Evolutionary conservation across 305 asterid species (phyloP).

Genomic region (Stenogyne calaminthoides): DNA sequence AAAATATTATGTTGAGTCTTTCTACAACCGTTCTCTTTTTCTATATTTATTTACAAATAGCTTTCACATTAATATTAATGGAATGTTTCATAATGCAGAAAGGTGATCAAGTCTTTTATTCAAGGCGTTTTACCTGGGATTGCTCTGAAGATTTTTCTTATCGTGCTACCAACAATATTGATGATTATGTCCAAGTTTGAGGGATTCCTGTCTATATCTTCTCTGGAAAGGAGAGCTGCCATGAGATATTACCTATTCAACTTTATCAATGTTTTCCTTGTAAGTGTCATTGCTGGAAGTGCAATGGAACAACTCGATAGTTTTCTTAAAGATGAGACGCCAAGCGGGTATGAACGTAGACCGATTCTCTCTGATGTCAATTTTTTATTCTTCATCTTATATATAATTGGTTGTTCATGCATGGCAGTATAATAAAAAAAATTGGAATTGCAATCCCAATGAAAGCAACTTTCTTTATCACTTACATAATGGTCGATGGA

Average conservation of each 20-base stretch:
- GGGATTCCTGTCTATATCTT: constrained; percentile 71
- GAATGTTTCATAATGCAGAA: constrained; percentile 50
- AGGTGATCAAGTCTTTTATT: constrained; percentile 68
- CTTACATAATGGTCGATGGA: constrained; percentile 93
- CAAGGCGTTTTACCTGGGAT: constrained; percentile 94
- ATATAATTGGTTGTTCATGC: constrained; percentile 20
- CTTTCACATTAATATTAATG: constrained; percentile 12
- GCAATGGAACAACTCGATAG: constrained; percentile 76
- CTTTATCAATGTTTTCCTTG: constrained; percentile 88
- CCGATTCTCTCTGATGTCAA: background rate
- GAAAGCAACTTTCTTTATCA: constrained; percentile 94
- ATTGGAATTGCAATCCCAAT: constrained; percentile 90
- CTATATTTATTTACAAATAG: background rate
- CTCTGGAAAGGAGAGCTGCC: constrained; percentile 91
- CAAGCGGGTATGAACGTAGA: constrained; percentile 51
- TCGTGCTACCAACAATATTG: constrained; percentile 76
- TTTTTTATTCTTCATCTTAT: background rate
- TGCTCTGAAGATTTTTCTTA: constrained; percentile 88
- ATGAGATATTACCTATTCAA: constrained; percentile 77
- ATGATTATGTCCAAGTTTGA: constrained; percentile 93
- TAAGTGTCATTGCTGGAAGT: constrained; percentile 89
- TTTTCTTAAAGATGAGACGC: constrained; percentile 54
- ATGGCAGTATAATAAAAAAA: constrained; percentile 65
- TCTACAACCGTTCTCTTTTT: background rate
- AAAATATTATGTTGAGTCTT: background rate